Conservation (phyloP, 2,329 filamentous ascomycete genomes). For the Talaromyces marneffei region DNA sequence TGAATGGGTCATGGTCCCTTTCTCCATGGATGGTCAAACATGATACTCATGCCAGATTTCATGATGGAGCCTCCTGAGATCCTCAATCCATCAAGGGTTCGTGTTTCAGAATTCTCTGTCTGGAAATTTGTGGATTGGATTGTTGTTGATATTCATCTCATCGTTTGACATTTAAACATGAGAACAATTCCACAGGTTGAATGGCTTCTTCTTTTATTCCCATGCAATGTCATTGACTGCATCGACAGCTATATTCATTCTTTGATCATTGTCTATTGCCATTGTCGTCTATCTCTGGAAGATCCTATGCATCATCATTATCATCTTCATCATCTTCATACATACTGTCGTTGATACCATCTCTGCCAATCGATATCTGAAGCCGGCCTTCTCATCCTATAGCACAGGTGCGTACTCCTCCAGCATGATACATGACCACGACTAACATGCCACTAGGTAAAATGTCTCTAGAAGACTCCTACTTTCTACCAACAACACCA, state of each 20-base stretch:
- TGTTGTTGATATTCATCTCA: conserved; percentile 21
- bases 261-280: not conserved
- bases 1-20: conserved; percentile 21
- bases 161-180: conserved; percentile 37
- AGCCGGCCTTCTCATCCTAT: not conserved
- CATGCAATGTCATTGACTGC: conserved; percentile 3
- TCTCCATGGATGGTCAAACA: not conserved
- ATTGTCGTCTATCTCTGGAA: not conserved
- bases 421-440: not conserved
- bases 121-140: conserved; percentile 22
- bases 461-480: conserved; percentile 40
- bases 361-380: not conserved
- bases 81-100: conserved; percentile 14
- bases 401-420: not conserved
- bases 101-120: conserved; percentile 37
- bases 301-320: not conserved
- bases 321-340: not conserved
- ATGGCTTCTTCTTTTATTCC: not conserved
- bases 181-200: conserved; percentile 26
- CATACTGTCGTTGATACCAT: not conserved
- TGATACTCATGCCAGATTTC: conserved; percentile 21
- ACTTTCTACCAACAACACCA: conserved; percentile 42
- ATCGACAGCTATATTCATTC: not conserved
- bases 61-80: conserved; percentile 23
- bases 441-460: conserved; percentile 16